A percentile compares a stretch with the other conserved stretches of the same genome.
Evolutionary conservation across 164 flowering plant genomes (phyloP).

Genomic region (Hamamelis virginiana): DNA sequence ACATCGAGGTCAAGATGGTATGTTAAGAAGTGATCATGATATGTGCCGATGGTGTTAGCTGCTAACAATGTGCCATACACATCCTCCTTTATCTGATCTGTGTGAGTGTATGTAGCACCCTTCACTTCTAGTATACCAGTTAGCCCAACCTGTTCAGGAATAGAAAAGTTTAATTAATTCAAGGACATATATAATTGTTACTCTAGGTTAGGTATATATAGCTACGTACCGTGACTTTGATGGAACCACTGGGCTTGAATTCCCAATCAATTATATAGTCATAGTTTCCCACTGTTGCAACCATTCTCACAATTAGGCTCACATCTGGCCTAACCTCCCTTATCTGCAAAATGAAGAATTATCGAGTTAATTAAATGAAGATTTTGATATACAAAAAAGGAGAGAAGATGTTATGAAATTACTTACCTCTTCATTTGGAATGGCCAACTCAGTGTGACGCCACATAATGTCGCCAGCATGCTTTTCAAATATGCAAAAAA

Average conservation of each 20-base stretch:
- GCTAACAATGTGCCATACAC: slow-evolving; percentile 22
- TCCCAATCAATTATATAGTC: slow-evolving; percentile 70
- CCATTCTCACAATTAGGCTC: slow-evolving; percentile 59
- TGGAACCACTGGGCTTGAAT: slow-evolving; percentile 59
- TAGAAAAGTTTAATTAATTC: background rate
- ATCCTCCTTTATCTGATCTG: slow-evolving; percentile 22
- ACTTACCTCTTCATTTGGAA: slow-evolving; percentile 43
- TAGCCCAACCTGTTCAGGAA: slow-evolving; percentile 19
- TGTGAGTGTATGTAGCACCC: slow-evolving; percentile 13
- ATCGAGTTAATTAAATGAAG: no score
- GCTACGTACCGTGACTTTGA: slow-evolving; percentile 21
- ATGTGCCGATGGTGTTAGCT: slow-evolving; percentile 20
- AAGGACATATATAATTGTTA: no score
- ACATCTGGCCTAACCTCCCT: slow-evolving; percentile 46
- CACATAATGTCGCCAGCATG: slow-evolving; percentile 58
- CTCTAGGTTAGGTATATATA: no score
- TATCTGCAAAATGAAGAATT: slow-evolving; percentile 48
- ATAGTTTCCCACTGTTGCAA: slow-evolving; percentile 59
- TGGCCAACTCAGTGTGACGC: slow-evolving; percentile 57
- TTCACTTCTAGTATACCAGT: slow-evolving; percentile 22
- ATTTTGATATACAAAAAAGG: no score
- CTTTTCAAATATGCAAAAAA: slow-evolving; percentile 52
- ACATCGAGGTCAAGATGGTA: slow-evolving; percentile 29
- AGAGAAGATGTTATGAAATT: no score
- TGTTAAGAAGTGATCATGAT: slow-evolving; percentile 27